Conservation (phyloP, 108 stramenopile genomes). For the Pseudonitzschia multiseries region DNA sequence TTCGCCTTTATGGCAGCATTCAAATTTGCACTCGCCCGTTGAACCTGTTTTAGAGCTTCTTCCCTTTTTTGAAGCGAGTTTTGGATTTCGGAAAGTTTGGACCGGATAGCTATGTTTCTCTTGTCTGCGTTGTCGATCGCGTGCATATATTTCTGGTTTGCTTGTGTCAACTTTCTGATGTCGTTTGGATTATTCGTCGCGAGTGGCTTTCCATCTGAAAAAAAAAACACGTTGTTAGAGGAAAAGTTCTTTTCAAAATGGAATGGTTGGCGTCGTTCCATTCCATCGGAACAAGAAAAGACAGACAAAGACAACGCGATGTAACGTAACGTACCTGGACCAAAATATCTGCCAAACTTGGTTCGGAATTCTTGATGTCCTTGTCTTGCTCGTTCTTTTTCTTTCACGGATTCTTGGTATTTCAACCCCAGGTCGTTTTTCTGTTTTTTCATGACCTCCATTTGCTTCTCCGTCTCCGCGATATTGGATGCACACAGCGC, state of each 20-base stretch:
- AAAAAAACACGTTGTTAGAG: neutral
- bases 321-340: constrained; percentile 38
- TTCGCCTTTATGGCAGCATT: constrained; percentile 24
- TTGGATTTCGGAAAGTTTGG: constrained; percentile 28
- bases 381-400: constrained; percentile 20
- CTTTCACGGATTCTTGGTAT: constrained; percentile 37
- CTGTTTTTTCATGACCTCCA: constrained; percentile 34
- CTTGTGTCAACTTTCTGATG: constrained; percentile 34
- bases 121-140: constrained; percentile 35
- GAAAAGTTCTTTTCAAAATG: too few relatives aligned
- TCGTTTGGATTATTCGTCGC: constrained; percentile 35
- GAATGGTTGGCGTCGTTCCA: too few relatives aligned
- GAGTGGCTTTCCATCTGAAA: constrained; percentile 40
- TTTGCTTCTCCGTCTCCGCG: constrained; percentile 30
- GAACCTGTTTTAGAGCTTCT: constrained; percentile 10
- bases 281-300: too few relatives aligned
- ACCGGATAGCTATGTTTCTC: constrained; percentile 16
- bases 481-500: constrained; percentile 7
- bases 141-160: constrained; percentile 23
- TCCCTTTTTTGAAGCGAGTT: constrained; percentile 24
- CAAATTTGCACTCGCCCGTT: constrained; percentile 16
- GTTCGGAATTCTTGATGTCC: constrained; percentile 33
- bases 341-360: constrained; percentile 43
- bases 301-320: neutral
- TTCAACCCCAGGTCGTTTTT: constrained; percentile 15